phyloP scores from a whole-genome alignment of 2,329 filamentous ascomycete genomes.

The Fusarium chuoi region DNA sequence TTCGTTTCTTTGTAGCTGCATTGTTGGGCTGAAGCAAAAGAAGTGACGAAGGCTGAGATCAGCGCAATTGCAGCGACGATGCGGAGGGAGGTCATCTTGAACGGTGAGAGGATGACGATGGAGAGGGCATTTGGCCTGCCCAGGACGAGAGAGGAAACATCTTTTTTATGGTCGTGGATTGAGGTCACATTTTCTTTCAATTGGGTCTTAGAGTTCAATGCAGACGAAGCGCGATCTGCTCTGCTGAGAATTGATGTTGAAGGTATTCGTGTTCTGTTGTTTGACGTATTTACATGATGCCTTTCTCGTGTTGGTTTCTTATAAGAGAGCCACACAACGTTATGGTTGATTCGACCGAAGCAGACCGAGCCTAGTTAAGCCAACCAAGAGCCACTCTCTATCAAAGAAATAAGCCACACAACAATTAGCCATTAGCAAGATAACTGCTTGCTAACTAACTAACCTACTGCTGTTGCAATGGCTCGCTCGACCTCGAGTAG shows the following conservation, averaged over 20 bases:
- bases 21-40: slow-evolving; percentile 12
- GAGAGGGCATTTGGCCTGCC: background rate
- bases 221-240: background rate
- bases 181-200: background rate
- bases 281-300: background rate
- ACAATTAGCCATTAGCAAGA: background rate
- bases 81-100: slow-evolving; percentile 22
- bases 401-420: background rate
- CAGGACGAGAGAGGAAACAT: background rate
- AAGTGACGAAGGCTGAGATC: slow-evolving; percentile 5
- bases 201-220: background rate
- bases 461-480: background rate
- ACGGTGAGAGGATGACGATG: slow-evolving; percentile 12
- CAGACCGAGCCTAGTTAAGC: background rate
- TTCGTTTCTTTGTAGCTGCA: slow-evolving; percentile 44
- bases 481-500: background rate
- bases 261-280: background rate
- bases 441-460: too few relatives aligned
- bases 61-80: slow-evolving; percentile 9
- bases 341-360: background rate
- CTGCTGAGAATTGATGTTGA: background rate
- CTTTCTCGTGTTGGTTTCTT: background rate
- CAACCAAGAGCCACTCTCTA: background rate
- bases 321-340: background rate
- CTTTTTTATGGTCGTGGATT: background rate